Percentiles rank a stretch among this genome's conserved stretches.
These are phyloP conservation scores for Ophiosphaerella herpotricha DNA, from an alignment of 2,329 filamentous ascomycete species.

Conservation along the genomic window DNA sequence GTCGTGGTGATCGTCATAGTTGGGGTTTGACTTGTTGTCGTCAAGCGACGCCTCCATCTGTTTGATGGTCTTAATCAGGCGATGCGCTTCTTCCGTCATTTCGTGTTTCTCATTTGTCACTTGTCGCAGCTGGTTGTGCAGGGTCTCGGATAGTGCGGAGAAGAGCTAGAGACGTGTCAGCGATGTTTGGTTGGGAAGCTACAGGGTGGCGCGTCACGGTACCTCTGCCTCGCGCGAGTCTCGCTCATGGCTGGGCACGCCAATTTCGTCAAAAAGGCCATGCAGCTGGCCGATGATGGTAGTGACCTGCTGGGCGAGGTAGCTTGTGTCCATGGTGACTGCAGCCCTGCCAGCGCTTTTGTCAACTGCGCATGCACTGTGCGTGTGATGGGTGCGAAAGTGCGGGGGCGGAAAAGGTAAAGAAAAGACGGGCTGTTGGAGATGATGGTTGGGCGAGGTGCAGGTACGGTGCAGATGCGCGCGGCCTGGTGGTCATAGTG, in stretches of 20 bases:
- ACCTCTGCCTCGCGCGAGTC: constrained; percentile 90
- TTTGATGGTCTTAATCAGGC: constrained; percentile 80
- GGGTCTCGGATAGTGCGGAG: constrained; percentile 83
- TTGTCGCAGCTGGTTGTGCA: constrained; percentile 84
- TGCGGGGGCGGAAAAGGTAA: constrained; percentile 2
- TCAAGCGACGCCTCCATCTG: constrained; percentile 94
- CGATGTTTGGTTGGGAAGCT: neutral
- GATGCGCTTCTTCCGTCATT: constrained; percentile 86
- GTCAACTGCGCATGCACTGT: constrained; percentile 42
- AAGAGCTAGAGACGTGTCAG: constrained; percentile 69
- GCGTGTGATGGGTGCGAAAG: constrained; percentile 7
- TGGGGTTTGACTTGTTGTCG: constrained; percentile 68
- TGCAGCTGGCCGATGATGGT: constrained; percentile 92
- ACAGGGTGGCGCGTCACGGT: constrained; percentile 16
- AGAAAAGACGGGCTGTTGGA: constrained; percentile 34
- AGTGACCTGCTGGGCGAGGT: constrained; percentile 92
- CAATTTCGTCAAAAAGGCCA: constrained; percentile 95
- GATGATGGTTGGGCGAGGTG: constrained; percentile 14
- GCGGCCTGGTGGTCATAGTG: constrained; percentile 26
- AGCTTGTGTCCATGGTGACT: constrained; percentile 80
- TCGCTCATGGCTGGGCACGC: constrained; percentile 90
- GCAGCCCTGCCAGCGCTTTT: constrained; percentile 39
- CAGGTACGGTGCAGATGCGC: constrained; percentile 9
- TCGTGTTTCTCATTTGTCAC: constrained; percentile 89
- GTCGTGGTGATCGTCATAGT: constrained; percentile 70